These are phyloP conservation scores for Cinnamomum micranthum DNA, from an alignment of 164 flowering plant species.

Conservation along the genomic window DNA sequence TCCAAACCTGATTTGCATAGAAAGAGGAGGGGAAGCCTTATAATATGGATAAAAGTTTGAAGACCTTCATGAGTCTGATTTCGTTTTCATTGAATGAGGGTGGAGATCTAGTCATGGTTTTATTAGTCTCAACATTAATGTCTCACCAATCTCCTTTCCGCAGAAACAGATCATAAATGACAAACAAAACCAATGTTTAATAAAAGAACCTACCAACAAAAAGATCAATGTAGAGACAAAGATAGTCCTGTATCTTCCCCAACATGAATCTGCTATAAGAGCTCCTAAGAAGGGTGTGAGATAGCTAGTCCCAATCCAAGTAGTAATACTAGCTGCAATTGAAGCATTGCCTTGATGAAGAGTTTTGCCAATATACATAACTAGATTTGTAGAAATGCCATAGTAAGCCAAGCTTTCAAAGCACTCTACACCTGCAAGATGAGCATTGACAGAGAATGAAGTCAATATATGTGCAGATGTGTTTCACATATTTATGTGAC, in stretches of 20 bases:
- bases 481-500: too few relatives aligned
- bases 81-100: too few relatives aligned
- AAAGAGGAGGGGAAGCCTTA: too few relatives aligned
- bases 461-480: too few relatives aligned
- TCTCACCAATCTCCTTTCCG: too few relatives aligned
- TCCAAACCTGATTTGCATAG: too few relatives aligned
- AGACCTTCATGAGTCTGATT: too few relatives aligned
- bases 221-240: conserved; percentile 53
- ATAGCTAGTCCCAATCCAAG: conserved; percentile 73
- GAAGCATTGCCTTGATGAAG: conserved; percentile 61
- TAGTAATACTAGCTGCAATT: conserved; percentile 62
- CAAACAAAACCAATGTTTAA: too few relatives aligned
- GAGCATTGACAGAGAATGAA: background rate
- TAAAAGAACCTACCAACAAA: conserved; percentile 39
- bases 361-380: conserved; percentile 51
- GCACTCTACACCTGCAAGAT: conserved; percentile 51
- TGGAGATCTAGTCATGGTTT: too few relatives aligned
- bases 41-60: too few relatives aligned
- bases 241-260: conserved; percentile 78
- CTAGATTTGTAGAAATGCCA: conserved; percentile 67
- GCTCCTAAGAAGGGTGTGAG: conserved; percentile 73
- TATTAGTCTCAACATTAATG: too few relatives aligned
- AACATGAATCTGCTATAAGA: conserved; percentile 66
- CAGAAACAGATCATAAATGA: too few relatives aligned
- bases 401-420: conserved; percentile 68